Base-by-base conservation (phyloP, 805 yeast genomes). In the Ogataea angusta region DNA sequence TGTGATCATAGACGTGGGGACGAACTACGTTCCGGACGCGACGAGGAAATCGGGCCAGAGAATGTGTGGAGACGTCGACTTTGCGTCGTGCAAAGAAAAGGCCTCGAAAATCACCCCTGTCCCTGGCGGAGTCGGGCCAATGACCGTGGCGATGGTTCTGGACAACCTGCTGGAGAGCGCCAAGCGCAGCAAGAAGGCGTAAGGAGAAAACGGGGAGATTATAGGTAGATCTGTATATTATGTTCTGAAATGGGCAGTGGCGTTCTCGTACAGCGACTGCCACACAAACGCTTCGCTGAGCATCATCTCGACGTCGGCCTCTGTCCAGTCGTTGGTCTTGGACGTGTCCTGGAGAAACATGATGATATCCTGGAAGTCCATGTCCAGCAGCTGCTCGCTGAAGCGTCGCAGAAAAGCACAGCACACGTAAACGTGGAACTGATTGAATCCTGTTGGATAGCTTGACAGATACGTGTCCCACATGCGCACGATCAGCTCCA, bases 101-200 rank as follows among this genome's bases (percentile, higher is more conserved):
- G 93, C 90, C 3, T 67, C 81, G 10, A 76, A 73, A 53, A 76
- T 93, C 48, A 90, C 98, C 5, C 99, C 99, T 13, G 99, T 91
- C 41, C 99, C 99, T 23, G 98, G 98, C 60, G 98, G 98, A 54
- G 98, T 91, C 48, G 99, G 99, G 29, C 99, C 99, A 49, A 91
- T 91, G 98, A 91, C 99, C 19, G 97, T 91, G 34, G 96, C 96
- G 29, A 89, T 90, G 96, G 77, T 91, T 46, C 76, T 90, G 47
- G 76, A 83, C 49, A 91, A 93, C 58, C 91, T 91, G 9, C 70
- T 80, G 43, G 73, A 76, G 49, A 87, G 96, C 37, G 95, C 98
- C 15, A 62, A 61, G 38, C 43, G 38, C 21, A 31, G 36, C 34
- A 33, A 16, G 9, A 25, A 24, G 3, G 5, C 6, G 34, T 28